Conservation (phyloP, 495 filamentous ascomycete species). For the Astrothelium subdiscretum region DNA sequence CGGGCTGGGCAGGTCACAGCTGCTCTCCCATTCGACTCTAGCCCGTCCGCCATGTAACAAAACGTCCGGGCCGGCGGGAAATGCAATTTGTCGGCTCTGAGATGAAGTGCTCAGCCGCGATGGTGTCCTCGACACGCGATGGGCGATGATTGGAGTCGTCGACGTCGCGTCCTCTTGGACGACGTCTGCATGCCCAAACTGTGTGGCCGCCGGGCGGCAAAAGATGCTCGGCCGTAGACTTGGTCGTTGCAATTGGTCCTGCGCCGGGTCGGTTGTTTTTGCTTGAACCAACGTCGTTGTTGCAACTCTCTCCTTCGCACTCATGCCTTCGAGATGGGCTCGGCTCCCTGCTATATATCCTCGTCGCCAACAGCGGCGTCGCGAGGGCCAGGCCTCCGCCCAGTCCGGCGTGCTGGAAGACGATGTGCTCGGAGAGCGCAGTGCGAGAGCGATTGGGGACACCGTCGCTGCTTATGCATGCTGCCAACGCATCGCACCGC, state of each 20-base stretch:
- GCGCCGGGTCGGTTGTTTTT: background rate
- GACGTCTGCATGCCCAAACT: background rate
- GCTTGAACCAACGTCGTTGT: background rate
- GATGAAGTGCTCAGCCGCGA: no score
- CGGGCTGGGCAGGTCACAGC: background rate
- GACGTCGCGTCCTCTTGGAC: background rate
- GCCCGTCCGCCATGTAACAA: background rate
- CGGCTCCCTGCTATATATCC: background rate
- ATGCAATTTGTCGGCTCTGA: background rate
- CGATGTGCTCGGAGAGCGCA: background rate
- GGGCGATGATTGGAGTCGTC: background rate
- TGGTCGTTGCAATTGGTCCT: background rate
- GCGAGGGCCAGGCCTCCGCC: background rate
- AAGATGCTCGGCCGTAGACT: background rate
- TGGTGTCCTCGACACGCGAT: background rate
- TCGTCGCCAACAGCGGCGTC: background rate
- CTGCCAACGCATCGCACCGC: background rate
- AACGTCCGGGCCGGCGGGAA: background rate
- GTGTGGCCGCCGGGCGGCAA: background rate
- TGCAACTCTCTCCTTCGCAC: background rate
- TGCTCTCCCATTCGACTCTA: background rate
- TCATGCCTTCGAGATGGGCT: background rate
- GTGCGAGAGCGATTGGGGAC: background rate
- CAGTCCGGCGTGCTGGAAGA: background rate
- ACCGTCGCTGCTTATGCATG: background rate